Base-by-base conservation (phyloP, 139 green algal genomes). In the Coelastrella sp. region DNA sequence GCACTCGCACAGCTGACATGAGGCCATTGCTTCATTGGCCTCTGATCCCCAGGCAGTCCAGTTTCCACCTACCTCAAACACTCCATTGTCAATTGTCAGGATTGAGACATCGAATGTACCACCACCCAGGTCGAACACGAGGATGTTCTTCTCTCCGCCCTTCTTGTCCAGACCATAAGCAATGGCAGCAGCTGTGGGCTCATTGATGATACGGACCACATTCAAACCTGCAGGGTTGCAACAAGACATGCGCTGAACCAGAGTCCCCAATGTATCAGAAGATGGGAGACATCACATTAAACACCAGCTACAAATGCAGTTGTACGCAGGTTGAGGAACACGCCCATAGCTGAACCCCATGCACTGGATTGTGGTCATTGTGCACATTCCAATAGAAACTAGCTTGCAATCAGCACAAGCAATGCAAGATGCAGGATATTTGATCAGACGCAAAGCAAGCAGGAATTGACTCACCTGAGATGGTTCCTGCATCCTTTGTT, bases 31-130 rank as follows among this genome's bases (percentile, higher is more conserved):
- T 57, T 57, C 45, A 57, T 13, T 23, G 45, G 11, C n/a, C n/a
- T n/a, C n/a, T n/a, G n/a, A n/a, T n/a, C n/a, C n/a, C n/a, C n/a
- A n/a, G n/a, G n/a, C n/a, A n/a, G n/a, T n/a, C n/a, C n/a, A n/a
- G n/a, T n/a, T n/a, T n/a, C 45, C 30, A 64, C 53, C 2, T 57
- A 96, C 94, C 96, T 99, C 97, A 71, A 99, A 99, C 7, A 99
- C 94, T 51, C 80, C 98, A 75, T 96, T 95, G 89, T 99, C 97
- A 85, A 99, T 99, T 84, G 95, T 97, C 35, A 99, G 93, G 78
- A 99, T 97, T 86, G 94, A 98, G 25, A 99, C 98, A 90, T 99
- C 98, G 83, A 99, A 99, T 69, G 98, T 99, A 50, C 82, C 98
- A 68, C 98, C 98, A 43, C 98, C 98, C 83, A 99, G 91, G 88